phyloP scores from a whole-genome alignment of 1,284 basidiomycete species.

The Cryptococcus sp. region DNA sequence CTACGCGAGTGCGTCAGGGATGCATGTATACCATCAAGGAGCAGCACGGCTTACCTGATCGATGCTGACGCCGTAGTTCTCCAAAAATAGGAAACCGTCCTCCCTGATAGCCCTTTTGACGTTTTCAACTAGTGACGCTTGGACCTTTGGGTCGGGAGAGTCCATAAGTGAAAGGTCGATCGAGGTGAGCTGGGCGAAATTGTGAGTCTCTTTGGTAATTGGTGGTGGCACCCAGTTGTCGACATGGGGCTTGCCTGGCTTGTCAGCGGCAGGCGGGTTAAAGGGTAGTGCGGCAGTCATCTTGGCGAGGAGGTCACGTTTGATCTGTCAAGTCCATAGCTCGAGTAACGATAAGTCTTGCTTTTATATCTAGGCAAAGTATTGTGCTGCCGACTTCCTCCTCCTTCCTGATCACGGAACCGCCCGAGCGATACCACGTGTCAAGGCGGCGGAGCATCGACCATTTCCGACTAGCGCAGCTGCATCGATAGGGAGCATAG shows the following conservation, averaged over 20 bases:
- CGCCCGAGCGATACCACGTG: too few species aligned
- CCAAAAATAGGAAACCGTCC: constrained; percentile 44
- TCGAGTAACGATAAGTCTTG: too few species aligned
- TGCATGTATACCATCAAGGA: background rate
- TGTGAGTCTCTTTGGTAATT: constrained; percentile 30
- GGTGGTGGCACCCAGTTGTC: constrained; percentile 33
- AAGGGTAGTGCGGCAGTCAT: constrained; percentile 25
- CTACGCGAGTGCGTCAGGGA: constrained; percentile 10
- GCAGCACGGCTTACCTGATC: constrained; percentile 30
- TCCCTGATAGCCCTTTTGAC: constrained; percentile 35
- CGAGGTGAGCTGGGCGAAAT: constrained; percentile 34
- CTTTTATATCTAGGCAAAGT: too few species aligned
- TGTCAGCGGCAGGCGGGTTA: constrained; percentile 32
- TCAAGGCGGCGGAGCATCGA: too few species aligned
- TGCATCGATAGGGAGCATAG: too few species aligned
- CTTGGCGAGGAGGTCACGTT: background rate
- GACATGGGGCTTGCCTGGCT: constrained; percentile 33
- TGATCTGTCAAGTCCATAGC: too few species aligned
- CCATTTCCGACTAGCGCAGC: too few species aligned
- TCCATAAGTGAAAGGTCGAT: constrained; percentile 38
- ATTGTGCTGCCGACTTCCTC: too few species aligned
- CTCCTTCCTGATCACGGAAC: too few species aligned
- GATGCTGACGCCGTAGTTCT: constrained; percentile 38
- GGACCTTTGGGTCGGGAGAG: constrained; percentile 34
- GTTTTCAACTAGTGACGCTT: constrained; percentile 25